Conservation (phyloP, 106 monocot genomes). For the Vanilla planifolia region DNA sequence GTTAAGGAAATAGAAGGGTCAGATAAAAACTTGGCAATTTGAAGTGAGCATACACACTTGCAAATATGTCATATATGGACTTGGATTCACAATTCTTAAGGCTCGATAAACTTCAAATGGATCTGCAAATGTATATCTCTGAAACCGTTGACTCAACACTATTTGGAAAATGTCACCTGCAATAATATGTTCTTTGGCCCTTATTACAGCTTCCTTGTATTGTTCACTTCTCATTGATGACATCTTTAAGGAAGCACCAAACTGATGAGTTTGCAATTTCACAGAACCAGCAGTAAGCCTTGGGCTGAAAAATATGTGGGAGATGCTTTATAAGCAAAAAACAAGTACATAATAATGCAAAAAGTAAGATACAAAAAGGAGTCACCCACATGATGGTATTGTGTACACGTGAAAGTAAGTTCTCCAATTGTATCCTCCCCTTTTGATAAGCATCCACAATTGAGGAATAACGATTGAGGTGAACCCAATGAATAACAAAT, state of each 20-base stretch:
- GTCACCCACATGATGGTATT: slow-evolving; percentile 62
- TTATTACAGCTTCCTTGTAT: slow-evolving; percentile 75
- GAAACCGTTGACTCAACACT: slow-evolving; percentile 96
- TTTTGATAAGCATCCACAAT: slow-evolving; percentile 76
- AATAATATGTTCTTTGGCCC: slow-evolving; percentile 87
- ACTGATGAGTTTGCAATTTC: slow-evolving; percentile 45
- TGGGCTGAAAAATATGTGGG: slow-evolving; percentile 14
- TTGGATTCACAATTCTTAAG: slow-evolving; percentile 92
- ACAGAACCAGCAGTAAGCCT: slow-evolving; percentile 62
- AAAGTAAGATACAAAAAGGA: background rate
- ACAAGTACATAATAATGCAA: background rate
- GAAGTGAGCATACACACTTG: slow-evolving; percentile 35
- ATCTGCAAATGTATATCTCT: slow-evolving; percentile 82
- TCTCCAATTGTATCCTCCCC: slow-evolving; percentile 49
- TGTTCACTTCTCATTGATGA: slow-evolving; percentile 82
- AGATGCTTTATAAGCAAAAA: background rate
- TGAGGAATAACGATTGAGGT: slow-evolving; percentile 51
- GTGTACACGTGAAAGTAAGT: slow-evolving; percentile 63
- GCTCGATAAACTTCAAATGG: slow-evolving; percentile 98
- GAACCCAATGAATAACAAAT: slow-evolving; percentile 93
- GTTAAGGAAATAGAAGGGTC: background rate
- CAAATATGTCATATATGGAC: slow-evolving; percentile 93
- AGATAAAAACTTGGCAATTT: background rate
- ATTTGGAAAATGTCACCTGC: slow-evolving; percentile 99
- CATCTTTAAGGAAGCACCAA: slow-evolving; percentile 45